These are phyloP conservation scores for Candida peoriensis DNA, from an alignment of 805 yeast genomes.

Conservation along the genomic window DNA sequence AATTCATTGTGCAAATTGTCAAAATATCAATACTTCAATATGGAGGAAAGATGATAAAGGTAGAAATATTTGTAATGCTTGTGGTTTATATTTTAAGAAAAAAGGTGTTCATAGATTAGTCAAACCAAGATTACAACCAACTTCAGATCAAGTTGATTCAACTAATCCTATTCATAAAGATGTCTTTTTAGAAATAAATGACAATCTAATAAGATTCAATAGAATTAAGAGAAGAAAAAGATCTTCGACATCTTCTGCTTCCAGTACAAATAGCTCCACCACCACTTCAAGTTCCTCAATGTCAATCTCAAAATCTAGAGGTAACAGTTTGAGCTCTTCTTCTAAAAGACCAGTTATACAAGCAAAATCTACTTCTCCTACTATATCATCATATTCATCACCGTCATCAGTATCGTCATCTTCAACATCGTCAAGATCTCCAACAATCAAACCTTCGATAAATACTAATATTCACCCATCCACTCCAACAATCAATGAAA, in stretches of 20 bases:
- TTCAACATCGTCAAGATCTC: neutral
- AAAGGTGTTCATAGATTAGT: constrained; percentile 17
- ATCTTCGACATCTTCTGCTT: neutral
- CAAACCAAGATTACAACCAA: constrained; percentile 2
- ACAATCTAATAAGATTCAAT: constrained; percentile 17
- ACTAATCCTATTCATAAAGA: too few species aligned
- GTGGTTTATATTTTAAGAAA: constrained; percentile 78
- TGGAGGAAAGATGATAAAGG: constrained; percentile 93
- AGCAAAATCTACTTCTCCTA: neutral
- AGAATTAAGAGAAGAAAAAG: constrained; percentile 18
- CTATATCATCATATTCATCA: neutral
- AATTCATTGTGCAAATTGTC: constrained; percentile 70
- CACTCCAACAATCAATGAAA: neutral
- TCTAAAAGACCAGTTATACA: neutral
- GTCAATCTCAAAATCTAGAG: neutral
- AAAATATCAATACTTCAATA: constrained; percentile 83
- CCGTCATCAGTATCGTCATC: neutral
- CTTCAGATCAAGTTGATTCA: too few species aligned
- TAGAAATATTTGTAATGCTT: constrained; percentile 88
- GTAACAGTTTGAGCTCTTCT: neutral
- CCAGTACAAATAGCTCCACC: neutral
- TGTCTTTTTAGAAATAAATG: constrained; percentile 17
- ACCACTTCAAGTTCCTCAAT: neutral
- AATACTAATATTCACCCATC: neutral
- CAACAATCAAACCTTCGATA: neutral